Evolutionary conservation across 176 grass and related monocot species (phyloP), one percentile per base, ranked within the genome.

Genomic region (Leersia perrieri): DNA sequence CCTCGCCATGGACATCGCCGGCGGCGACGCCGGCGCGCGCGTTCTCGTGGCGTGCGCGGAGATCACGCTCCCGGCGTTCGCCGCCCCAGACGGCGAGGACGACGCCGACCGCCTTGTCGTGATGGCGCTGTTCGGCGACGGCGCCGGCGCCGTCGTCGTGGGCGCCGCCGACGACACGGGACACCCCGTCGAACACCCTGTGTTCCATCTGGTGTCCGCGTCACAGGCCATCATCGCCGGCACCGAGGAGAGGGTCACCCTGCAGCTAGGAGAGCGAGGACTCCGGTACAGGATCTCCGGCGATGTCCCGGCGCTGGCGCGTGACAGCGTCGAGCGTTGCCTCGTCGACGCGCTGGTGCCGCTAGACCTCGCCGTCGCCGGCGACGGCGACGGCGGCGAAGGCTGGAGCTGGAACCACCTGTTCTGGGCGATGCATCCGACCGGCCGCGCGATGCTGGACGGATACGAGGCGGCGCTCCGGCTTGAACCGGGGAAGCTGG

Each of bases 351-450:
- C 47, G 23, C 62, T 89, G 55, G 15, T 10, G 16, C 83, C 83
- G 33, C 55, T 89, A 2, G 84, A 80, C 31, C 31, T 39, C 6
- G 7, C 33, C 1, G 25, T 13, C 0, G n/a, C n/a, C n/a, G n/a
- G n/a, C n/a, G n/a, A n/a, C n/a, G n/a, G n/a, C n/a, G n/a, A n/a
- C n/a, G 26, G 7, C 4, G 74, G 75, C 16, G n/a, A n/a, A n/a
- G 41, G 58, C 2, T 42, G 72, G 74, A n/a, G n/a, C n/a, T 87
- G 78, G 79, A 92, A 92, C 32, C 51, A 58, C 62, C 45, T 92
- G 9, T 92, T 92, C 77, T 92, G 90, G 90, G 79, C 85, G 29
- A 77, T 77, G 7, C 91, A 93, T 39, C 80, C 91, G 0, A 84
- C 77, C 0, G 91, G 91, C 0, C 80, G 65, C 0, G 83, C 74